Percentiles rank a stretch among this genome's conserved stretches.
Conservation (phyloP, 1,139 yeast species). For the Williopsis jadinii region DNA sequence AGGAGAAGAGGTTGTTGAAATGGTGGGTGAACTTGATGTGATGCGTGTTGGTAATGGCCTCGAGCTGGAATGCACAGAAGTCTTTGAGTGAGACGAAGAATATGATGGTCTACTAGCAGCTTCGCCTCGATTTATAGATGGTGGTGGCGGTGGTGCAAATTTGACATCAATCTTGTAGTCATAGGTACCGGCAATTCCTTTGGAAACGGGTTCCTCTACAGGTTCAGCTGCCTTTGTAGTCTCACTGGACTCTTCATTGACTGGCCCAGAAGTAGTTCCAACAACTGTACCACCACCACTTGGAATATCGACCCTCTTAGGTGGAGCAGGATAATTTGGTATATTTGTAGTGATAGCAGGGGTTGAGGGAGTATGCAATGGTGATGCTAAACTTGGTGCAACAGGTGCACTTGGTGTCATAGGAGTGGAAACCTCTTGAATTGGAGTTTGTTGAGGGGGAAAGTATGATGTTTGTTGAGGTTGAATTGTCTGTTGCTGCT, state of each 20-base stretch:
- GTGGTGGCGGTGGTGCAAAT: slow-evolving; percentile 30
- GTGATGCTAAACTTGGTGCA: too few relatives aligned
- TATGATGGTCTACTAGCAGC: background rate
- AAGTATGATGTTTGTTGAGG: too few relatives aligned
- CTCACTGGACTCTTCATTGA: too few relatives aligned
- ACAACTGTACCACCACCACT: background rate
- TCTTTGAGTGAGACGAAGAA: background rate
- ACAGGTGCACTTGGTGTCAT: too few relatives aligned
- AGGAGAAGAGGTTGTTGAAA: background rate
- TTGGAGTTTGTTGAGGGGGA: background rate
- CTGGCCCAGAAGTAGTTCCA: background rate
- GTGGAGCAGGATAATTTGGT: too few relatives aligned
- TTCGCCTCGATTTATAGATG: slow-evolving; percentile 9
- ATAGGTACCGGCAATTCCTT: slow-evolving; percentile 21
- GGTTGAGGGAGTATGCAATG: too few relatives aligned
- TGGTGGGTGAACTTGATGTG: slow-evolving; percentile 2
- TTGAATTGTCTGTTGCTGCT: background rate
- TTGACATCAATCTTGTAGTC: slow-evolving; percentile 22
- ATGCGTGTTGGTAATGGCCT: slow-evolving; percentile 1
- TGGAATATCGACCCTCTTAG: too few relatives aligned
- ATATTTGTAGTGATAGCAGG: too few relatives aligned
- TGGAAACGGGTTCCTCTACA: slow-evolving; percentile 8
- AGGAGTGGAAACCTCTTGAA: background rate
- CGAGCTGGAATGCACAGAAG: slow-evolving; percentile 10
- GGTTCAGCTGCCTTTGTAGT: too few relatives aligned